Conservation (phyloP, 2,329 filamentous ascomycete genomes). For the Sclerotinia sclerotiorum region DNA sequence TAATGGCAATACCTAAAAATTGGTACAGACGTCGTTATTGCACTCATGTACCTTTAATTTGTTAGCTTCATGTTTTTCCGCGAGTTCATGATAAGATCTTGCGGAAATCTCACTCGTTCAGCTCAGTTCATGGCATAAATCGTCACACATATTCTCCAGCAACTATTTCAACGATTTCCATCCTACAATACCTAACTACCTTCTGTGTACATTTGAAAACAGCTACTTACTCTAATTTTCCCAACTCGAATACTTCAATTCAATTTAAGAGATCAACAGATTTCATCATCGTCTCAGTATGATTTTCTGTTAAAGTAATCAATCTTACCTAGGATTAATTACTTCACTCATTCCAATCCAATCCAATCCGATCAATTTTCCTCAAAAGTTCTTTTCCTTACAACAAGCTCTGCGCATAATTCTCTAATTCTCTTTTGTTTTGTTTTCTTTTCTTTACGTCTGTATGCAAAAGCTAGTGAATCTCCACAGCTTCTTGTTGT, state of each 20-base stretch:
- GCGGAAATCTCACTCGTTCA: not conserved
- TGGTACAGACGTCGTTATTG: no score
- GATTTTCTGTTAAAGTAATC: not conserved
- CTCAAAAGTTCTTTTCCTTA: not conserved
- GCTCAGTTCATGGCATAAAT: not conserved
- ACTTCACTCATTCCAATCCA: not conserved
- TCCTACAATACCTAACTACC: not conserved
- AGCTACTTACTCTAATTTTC: not conserved
- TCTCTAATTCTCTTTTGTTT: no score
- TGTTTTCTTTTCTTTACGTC: not conserved
- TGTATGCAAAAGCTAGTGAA: not conserved
- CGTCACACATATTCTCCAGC: not conserved
- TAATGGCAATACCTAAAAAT: not conserved
- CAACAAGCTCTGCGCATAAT: not conserved
- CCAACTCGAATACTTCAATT: not conserved
- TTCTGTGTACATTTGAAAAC: not conserved
- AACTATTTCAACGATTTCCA: not conserved
- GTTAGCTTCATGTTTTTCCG: not conserved
- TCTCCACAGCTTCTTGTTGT: not conserved
- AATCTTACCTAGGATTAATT: not conserved
- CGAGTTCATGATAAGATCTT: no score
- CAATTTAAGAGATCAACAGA: not conserved
- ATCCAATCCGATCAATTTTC: not conserved
- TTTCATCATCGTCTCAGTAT: not conserved
- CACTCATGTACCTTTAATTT: no score